These are phyloP conservation scores for Termitomyces sp. DNA, from an alignment of 768 basidiomycete species.

Conservation along the genomic window DNA sequence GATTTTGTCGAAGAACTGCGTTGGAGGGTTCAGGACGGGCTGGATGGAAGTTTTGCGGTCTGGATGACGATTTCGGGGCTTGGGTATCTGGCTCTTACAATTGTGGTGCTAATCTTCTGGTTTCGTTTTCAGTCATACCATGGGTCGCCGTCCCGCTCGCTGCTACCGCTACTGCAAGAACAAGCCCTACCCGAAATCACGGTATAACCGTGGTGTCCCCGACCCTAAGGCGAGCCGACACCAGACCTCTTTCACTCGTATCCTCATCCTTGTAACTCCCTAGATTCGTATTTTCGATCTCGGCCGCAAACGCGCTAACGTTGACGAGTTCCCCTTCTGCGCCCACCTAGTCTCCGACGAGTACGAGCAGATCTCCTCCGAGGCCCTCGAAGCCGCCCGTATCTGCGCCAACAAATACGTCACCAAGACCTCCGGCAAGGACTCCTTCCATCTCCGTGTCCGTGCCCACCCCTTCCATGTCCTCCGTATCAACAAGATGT, in stretches of 20 bases:
- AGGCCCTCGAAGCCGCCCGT: slow-evolving; percentile 96
- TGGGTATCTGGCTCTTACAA: background rate
- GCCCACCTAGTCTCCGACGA: slow-evolving; percentile 96
- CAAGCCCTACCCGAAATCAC: slow-evolving; percentile 95
- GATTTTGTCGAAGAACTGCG: background rate
- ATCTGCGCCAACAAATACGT: slow-evolving; percentile 99
- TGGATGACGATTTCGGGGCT: slow-evolving; percentile 16
- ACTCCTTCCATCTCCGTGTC: slow-evolving; percentile 97
- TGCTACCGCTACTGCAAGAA: slow-evolving; percentile 99
- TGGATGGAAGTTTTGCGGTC: slow-evolving; percentile 9
- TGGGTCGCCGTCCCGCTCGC: slow-evolving; percentile 97
- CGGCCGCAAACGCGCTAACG: slow-evolving; percentile 91
- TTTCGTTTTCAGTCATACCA: too few species aligned
- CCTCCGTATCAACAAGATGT: slow-evolving; percentile 99
- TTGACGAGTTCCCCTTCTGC: slow-evolving; percentile 98
- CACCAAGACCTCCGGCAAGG: slow-evolving; percentile 96
- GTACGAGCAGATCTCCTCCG: slow-evolving; percentile 93
- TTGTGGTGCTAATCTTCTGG: background rate
- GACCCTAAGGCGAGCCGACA: slow-evolving; percentile 70
- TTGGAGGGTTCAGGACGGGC: background rate
- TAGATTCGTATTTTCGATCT: slow-evolving; percentile 97
- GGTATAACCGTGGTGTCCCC: slow-evolving; percentile 98
- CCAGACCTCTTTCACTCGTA: background rate
- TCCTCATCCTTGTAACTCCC: background rate
- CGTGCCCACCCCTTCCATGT: slow-evolving; percentile 99